phyloP scores from a whole-genome alignment of 352 stramenopile species.

The Globisporangium perplexum region DNA sequence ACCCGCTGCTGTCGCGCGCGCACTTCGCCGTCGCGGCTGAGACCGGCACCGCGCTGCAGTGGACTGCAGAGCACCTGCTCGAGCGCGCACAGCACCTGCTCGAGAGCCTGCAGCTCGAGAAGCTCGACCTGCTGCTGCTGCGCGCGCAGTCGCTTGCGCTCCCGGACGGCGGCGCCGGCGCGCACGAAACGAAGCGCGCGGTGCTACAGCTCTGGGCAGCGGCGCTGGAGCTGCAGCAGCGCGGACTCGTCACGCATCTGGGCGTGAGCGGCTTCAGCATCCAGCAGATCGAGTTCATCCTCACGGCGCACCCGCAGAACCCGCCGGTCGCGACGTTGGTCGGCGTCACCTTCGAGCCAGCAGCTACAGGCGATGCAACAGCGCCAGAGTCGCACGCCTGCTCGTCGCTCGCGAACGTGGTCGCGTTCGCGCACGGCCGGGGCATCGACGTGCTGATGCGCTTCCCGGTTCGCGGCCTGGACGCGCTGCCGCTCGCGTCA shows the following conservation, averaged over 20 bases:
- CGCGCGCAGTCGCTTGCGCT: conserved; percentile 16
- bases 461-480: conserved; percentile 25
- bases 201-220: conserved; percentile 39
- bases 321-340: conserved; percentile 21
- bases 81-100: conserved; percentile 25
- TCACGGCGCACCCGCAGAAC: conserved; percentile 20
- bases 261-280: conserved; percentile 40
- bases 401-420: conserved; percentile 10
- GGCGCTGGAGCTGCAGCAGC: conserved; percentile 29
- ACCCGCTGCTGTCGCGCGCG: conserved; percentile 21
- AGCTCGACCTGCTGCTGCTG: conserved; percentile 43
- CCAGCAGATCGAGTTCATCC: conserved; percentile 56
- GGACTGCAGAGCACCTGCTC: conserved; percentile 13
- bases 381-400: no score
- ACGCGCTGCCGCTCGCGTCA: conserved; percentile 12
- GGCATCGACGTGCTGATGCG: conserved; percentile 38
- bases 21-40: conserved; percentile 23
- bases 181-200: conserved; percentile 32
- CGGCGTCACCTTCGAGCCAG: background rate
- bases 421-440: conserved; percentile 33
- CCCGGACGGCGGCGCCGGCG: background rate
- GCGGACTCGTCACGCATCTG: conserved; percentile 29
- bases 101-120: conserved; percentile 23
- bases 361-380: background rate
- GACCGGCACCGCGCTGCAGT: conserved; percentile 14